Percentiles rank a stretch among this genome's conserved stretches.
phyloP scores from a whole-genome alignment of 73 alveolate species.

The Uronychia setigera region DNA sequence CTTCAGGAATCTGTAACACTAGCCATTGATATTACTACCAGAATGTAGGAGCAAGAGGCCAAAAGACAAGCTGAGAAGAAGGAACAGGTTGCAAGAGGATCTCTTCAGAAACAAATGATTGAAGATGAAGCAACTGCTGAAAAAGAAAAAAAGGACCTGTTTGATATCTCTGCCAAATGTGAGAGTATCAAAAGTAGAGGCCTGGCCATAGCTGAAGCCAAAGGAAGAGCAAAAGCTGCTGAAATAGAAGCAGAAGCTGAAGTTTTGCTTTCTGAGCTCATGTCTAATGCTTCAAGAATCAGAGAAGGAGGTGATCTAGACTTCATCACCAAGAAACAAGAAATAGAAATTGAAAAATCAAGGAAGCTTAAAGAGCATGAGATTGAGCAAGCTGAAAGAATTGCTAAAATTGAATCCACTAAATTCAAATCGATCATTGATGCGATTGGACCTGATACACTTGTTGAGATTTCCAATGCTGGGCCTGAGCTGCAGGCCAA shows the following conservation, averaged over 20 bases:
- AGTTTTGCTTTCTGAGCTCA: conserved; percentile 69
- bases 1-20: conserved; percentile 83
- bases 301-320: conserved; percentile 65
- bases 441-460: conserved; percentile 78
- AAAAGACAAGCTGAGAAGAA: conserved; percentile 76
- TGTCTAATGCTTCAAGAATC: conserved; percentile 65
- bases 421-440: conserved; percentile 75
- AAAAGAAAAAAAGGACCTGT: conserved; percentile 57
- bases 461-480: conserved; percentile 82
- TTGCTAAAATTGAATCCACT: conserved; percentile 72
- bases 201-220: conserved; percentile 84
- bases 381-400: conserved; percentile 64
- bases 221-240: conserved; percentile 68
- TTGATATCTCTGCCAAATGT: conserved; percentile 55
- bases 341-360: conserved; percentile 54
- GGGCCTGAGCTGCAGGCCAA: conserved; percentile 91
- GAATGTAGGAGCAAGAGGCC: conserved; percentile 84
- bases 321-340: conserved; percentile 39
- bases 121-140: conserved; percentile 82
- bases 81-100: conserved; percentile 83
- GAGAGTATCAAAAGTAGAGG: conserved; percentile 70
- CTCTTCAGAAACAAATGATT: conserved; percentile 73
- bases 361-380: conserved; percentile 72
- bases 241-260: conserved; percentile 80
- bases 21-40: conserved; percentile 92